Percentiles rank a stretch among this genome's conserved stretches.
Evolutionary conservation across 176 grass and related monocot species (phyloP).

Genomic region (Aegilops speltoides): DNA sequence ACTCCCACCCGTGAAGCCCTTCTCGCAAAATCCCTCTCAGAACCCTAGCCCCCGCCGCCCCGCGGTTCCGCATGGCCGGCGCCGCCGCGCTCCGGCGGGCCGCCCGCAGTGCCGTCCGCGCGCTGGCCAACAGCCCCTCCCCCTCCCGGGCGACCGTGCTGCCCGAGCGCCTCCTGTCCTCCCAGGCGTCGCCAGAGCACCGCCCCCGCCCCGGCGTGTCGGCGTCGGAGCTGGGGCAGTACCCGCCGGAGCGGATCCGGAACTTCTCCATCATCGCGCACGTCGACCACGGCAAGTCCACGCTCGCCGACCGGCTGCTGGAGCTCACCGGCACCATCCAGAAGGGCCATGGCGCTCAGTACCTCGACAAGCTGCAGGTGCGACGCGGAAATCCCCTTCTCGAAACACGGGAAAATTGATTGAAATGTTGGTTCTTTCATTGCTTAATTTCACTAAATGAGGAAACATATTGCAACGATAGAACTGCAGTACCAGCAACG

Average conservation of each 20-base stretch:
- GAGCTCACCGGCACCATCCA: slow-evolving; percentile 92
- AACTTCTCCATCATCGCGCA: slow-evolving; percentile 96
- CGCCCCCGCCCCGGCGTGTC: slow-evolving; percentile 29
- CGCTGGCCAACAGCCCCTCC: neutral
- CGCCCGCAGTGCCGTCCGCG: slow-evolving; percentile 1
- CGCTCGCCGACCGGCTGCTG: slow-evolving; percentile 79
- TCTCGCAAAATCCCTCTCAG: slow-evolving; percentile 27
- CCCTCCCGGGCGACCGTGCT: slow-evolving; percentile 16
- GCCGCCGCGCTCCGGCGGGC: slow-evolving; percentile 44
- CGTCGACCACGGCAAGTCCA: slow-evolving; percentile 92
- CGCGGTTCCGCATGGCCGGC: slow-evolving; percentile 34
- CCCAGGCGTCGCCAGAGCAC: slow-evolving; percentile 41
- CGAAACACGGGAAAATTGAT: neutral
- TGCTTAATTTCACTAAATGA: neutral
- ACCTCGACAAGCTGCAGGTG: slow-evolving; percentile 94
- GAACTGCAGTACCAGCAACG: neutral
- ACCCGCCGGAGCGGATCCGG: slow-evolving; percentile 73
- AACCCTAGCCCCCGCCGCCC: slow-evolving; percentile 51
- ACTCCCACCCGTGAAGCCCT: neutral
- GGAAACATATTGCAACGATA: neutral
- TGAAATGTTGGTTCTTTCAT: neutral
- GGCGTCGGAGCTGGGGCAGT: slow-evolving; percentile 60
- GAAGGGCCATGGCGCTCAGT: slow-evolving; percentile 85
- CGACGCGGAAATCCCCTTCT: neutral
- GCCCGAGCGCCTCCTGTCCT: slow-evolving; percentile 33